Base-by-base conservation (phyloP, 441 rosid genomes). In the Arabidopsis hybrid region DNA sequence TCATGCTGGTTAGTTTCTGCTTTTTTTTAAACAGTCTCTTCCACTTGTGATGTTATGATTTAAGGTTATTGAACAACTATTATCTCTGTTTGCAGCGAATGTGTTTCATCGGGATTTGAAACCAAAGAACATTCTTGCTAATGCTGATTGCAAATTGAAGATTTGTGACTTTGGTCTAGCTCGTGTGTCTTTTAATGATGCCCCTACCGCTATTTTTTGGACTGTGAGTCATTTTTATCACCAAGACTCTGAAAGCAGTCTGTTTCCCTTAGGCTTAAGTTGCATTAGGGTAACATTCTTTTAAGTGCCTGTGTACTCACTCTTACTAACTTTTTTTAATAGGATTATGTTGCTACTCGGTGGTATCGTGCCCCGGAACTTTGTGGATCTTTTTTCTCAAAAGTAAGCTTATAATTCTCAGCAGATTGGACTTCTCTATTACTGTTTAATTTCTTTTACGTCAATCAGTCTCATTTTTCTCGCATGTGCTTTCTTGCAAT, bases 361-460 rank as follows among this genome's bases (percentile, higher is more conserved):
- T 95, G 98, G 99, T 95, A 93, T 77, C 97, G 98, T 69, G 99
- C 99, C 65, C 99, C 99, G 60, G 99, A 95, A 80, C 94, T 95
- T 40, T 95, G 99, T 77, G 99, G 99, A 52, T 95, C 97, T 1
- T 95, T 95, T 82, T 95, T 91, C 89, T 95, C 99, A 74, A 95
- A 93, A 82, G 99, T 95, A 88, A 87, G 91, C 42, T 52, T 11
- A 10, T 11, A 11, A 2, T 10, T 52, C 31, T 52, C 58, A 3
- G 31, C 55, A 17, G 31, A 50, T 8, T 47, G 18, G 18, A 6
- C 18, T n/a, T n/a, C 2, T 40, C 14, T 43, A 16, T 43, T 13
- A 5, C 47, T 43, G 47, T 26, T 26, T 26, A 26, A 26, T 26
- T 26, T 26, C 29, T 26, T 26, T 26, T 26, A 26, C 29, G 29